Base-by-base conservation (phyloP, 2,329 filamentous ascomycete species). In the Xylariomycetidae sp. region DNA sequence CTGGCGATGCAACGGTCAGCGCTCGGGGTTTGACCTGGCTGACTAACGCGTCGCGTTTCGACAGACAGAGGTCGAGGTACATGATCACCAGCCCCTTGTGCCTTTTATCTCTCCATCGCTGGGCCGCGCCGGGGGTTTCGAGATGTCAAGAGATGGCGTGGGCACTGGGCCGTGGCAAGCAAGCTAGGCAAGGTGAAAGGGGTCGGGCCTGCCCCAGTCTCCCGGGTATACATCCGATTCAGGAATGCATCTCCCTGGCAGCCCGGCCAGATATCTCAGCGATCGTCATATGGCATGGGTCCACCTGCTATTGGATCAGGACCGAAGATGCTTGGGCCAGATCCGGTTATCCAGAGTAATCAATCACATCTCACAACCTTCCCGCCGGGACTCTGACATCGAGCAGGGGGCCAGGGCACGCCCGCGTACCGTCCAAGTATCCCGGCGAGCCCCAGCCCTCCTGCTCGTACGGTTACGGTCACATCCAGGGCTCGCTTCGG, bases 161-260 rank as follows among this genome's bases (percentile, higher is more conserved):
- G n/a, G n/a, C n/a, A n/a, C n/a, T n/a, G n/a, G n/a, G n/a, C n/a
- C n/a, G n/a, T n/a, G n/a, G n/a, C n/a, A n/a, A n/a, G n/a, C n/a
- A n/a, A n/a, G n/a, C n/a, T n/a, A n/a, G n/a, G n/a, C n/a, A n/a
- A n/a, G n/a, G n/a, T n/a, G n/a, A n/a, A n/a, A n/a, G n/a, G n/a
- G n/a, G n/a, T n/a, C n/a, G n/a, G n/a, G n/a, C n/a, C n/a, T 25
- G 28, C 40, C 41, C 38, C 38, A 41, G 35, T 31, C 27, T 30
- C 29, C 33, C 42, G 37, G 42, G 37, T 42, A 40, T 41, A 23
- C 37, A 39, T 38, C 42, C 42, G 42, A 45, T 45, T 45, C 37
- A 45, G 40, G 42, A 38, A 43, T 37, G 15, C 27, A 32, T 24
- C 32, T 29, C 40, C 35, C 32, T 17, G 16, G 6, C 13, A 19